Evolutionary conservation across 192 early-diverging fungal species (phyloP), one percentile per base, ranked within the genome.

Genomic region (Fimicolochytrium jonesii): DNA sequence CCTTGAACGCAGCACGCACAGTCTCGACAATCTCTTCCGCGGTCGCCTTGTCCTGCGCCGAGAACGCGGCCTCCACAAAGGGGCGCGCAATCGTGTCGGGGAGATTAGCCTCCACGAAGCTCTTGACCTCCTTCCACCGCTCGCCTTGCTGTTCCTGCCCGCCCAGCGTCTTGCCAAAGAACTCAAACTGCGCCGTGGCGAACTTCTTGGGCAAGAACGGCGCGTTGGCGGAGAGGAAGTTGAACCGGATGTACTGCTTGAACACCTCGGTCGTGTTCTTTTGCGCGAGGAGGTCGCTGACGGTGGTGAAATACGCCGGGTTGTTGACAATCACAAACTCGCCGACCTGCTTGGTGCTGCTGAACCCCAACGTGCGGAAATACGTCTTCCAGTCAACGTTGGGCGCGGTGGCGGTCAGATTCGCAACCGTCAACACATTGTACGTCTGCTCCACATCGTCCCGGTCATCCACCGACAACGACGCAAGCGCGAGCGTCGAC

Each of bases 291-390:
- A 50, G 17, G 11, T 50, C 30, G 48, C 28, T 25, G 15, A 50
- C 15, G 48, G 48, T 50, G 28, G 3, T 4, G 15, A 50, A 26
- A 25, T 50, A 50, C 3, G 48, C 48, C 48, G 48, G 48, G 48
- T 50, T 50, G 48, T 50, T 50, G 48, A 50, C 48, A 30, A 50
- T 50, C 25, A 50, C 48, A 26, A 25, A 50, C 6, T 17, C 20
- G 17, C 48, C 48, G 20, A 50, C 15, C 17, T 11, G 9, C 25
- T 4, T 28, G 20, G 15, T 22, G 9, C 3, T 30, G 9, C 25
- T 15, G 20, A 28, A 17, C 3, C 48, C 48, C 20, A 50, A 25
- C 25, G 25, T 17, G 28, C 48, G 5, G 9, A 50, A 26, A 29
- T 50, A 50, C 4, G 23, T 2, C 25, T 2, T 3, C 4, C 17